These are phyloP conservation scores for Gelatoporia subvermispora DNA, from an alignment of 768 basidiomycete genomes.

Conservation along the genomic window DNA sequence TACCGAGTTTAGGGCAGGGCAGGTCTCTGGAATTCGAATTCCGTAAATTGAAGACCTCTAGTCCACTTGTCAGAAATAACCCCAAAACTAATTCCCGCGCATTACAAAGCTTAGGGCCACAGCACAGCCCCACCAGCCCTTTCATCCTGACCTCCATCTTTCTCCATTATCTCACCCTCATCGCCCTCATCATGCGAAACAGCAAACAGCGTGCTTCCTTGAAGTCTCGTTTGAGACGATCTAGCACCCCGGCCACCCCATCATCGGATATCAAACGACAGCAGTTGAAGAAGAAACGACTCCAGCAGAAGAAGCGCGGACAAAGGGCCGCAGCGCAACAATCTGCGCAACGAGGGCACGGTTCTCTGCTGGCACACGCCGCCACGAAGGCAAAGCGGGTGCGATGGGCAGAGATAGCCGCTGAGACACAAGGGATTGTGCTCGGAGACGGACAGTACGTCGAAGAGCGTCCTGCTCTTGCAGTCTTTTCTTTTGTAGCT, in stretches of 20 bases:
- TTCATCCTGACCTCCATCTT: too few species aligned
- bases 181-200: too few species aligned
- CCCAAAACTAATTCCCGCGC: too few species aligned
- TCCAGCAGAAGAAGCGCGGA: not conserved
- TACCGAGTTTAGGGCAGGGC: too few species aligned
- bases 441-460: constrained; percentile 38
- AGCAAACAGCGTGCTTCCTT: too few species aligned
- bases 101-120: too few species aligned
- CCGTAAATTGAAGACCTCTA: too few species aligned
- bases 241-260: not conserved
- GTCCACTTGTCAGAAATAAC: too few species aligned
- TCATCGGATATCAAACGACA: not conserved
- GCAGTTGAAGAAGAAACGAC: not conserved
- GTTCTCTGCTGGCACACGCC: not conserved
- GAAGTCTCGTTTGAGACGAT: too few species aligned
- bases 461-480: constrained; percentile 24
- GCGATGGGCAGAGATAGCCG: constrained; percentile 29
- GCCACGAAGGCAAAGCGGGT: constrained; percentile 9
- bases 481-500: constrained; percentile 15
- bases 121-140: too few species aligned
- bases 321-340: not conserved
- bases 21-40: too few species aligned
- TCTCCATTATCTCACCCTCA: too few species aligned
- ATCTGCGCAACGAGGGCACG: not conserved
- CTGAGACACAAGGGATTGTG: constrained; percentile 33